Evolutionary conservation across 1,284 basidiomycete genomes (phyloP).

Genomic region (Phlebopus sp.): DNA sequence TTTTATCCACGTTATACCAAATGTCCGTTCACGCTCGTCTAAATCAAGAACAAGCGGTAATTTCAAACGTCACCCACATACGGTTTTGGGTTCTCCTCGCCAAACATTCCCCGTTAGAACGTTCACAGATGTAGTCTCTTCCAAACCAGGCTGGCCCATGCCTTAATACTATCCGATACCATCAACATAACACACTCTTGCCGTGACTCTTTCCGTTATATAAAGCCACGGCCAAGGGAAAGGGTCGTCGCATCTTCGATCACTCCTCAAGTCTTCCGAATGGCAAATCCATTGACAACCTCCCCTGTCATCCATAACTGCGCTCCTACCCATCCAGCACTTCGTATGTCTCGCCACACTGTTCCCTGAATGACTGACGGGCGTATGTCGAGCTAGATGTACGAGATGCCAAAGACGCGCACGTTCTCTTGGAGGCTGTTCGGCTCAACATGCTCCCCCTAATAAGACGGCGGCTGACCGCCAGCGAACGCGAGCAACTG

Average conservation of each 20-base stretch:
- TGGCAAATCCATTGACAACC: slow-evolving; percentile 12
- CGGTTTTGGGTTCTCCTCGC: slow-evolving; percentile 14
- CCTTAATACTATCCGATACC: slow-evolving; percentile 16
- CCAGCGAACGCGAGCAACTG: slow-evolving; percentile 65
- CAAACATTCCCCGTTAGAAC: slow-evolving; percentile 12
- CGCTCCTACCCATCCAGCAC: slow-evolving; percentile 52
- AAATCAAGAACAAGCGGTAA: slow-evolving; percentile 19
- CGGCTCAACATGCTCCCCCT: slow-evolving; percentile 65
- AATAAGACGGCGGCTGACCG: slow-evolving; percentile 63
- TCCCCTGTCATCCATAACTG: slow-evolving; percentile 20
- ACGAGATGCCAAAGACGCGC: slow-evolving; percentile 65
- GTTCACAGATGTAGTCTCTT: slow-evolving; percentile 22
- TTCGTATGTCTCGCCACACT: slow-evolving; percentile 44
- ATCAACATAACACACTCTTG: slow-evolving; percentile 14
- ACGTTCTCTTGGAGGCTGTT: slow-evolving; percentile 73
- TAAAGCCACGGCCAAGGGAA: slow-evolving; percentile 20
- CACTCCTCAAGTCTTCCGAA: slow-evolving; percentile 4
- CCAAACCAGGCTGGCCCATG: slow-evolving; percentile 13
- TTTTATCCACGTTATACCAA: slow-evolving; percentile 25
- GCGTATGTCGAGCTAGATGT: slow-evolving; percentile 49
- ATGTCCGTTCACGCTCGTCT: slow-evolving; percentile 20
- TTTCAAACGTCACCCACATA: slow-evolving; percentile 11
- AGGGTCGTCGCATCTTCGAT: slow-evolving; percentile 6
- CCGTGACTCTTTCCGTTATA: slow-evolving; percentile 18
- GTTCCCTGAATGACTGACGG: slow-evolving; percentile 3